A percentile compares a stretch with the other conserved stretches of the same genome.
These are phyloP conservation scores for Melocanna baccifera DNA, from an alignment of 176 grass and related monocot species.

Conservation along the genomic window DNA sequence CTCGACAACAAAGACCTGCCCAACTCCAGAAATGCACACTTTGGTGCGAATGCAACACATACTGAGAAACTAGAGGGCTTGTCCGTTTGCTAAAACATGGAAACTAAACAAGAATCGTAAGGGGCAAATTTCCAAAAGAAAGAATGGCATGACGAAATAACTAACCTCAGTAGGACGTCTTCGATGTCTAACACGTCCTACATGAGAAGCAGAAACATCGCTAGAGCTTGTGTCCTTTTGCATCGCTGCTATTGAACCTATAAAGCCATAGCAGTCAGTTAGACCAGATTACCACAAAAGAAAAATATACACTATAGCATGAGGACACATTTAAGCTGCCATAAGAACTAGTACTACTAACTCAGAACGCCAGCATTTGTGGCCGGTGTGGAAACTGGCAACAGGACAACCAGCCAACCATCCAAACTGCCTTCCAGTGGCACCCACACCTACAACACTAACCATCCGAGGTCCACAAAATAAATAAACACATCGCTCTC, in stretches of 20 bases:
- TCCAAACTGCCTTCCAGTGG: conserved; percentile 14
- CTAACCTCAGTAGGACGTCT: conserved; percentile 48
- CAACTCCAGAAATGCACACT: background rate
- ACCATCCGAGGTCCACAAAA: conserved; percentile 30
- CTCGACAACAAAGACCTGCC: background rate
- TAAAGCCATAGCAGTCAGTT: background rate
- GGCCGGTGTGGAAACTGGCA: conserved; percentile 8
- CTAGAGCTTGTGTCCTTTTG: conserved; percentile 46
- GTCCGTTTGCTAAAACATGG: background rate
- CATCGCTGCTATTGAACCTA: conserved; percentile 48
- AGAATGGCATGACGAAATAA: background rate
- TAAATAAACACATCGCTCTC: conserved; percentile 49
- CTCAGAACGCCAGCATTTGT: background rate
- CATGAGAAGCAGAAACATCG: conserved; percentile 38
- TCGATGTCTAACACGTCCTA: conserved; percentile 53
- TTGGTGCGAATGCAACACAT: background rate
- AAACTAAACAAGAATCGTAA: background rate
- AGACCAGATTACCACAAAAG: background rate
- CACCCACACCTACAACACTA: conserved; percentile 7
- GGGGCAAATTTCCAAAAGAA: background rate
- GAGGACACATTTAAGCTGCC: background rate
- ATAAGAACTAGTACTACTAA: background rate
- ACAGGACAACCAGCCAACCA: conserved; percentile 8
- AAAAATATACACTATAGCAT: background rate
- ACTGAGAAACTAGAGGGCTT: background rate